Conservation (phyloP, 2,329 filamentous ascomycete species). For the Cryphonectria japonica region DNA sequence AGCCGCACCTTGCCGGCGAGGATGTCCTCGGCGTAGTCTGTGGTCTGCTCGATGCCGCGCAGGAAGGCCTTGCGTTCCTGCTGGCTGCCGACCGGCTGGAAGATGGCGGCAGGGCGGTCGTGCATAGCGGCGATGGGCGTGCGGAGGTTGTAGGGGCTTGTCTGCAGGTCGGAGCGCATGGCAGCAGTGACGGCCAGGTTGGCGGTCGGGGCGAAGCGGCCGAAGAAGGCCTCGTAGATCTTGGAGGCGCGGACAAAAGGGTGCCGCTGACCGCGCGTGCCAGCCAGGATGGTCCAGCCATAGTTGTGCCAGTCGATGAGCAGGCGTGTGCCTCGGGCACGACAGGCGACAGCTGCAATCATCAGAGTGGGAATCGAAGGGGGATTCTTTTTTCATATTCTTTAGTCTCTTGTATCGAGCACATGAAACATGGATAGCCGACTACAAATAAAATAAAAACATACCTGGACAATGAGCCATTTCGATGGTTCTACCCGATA, state of each 20-base stretch:
- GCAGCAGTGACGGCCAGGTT: constrained; percentile 90
- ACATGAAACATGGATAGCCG: constrained; percentile 17
- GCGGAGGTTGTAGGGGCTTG: constrained; percentile 65
- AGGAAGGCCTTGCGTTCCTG: constrained; percentile 64
- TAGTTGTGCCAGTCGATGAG: constrained; percentile 99
- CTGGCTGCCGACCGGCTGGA: constrained; percentile 66
- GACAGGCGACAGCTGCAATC: constrained; percentile 72
- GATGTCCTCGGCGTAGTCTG: constrained; percentile 61
- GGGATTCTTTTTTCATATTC: constrained; percentile 67
- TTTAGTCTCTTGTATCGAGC: constrained; percentile 10
- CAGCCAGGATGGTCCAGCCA: constrained; percentile 87
- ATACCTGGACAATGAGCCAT: constrained; percentile 84
- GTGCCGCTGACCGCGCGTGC: constrained; percentile 61
- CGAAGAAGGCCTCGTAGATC: constrained; percentile 76
- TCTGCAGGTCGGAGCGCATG: constrained; percentile 75
- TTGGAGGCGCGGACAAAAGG: constrained; percentile 78
- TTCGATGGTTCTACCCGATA: constrained; percentile 74
- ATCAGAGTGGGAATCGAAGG: constrained; percentile 91
- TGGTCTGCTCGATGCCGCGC: constrained; percentile 65
- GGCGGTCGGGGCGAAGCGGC: constrained; percentile 66
- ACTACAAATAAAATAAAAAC: constrained; percentile 15
- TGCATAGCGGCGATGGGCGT: constrained; percentile 74
- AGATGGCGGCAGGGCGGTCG: constrained; percentile 83
- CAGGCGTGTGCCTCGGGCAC: constrained; percentile 77
- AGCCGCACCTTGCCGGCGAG: constrained; percentile 64